Evolutionary conservation across 257 asterid species (phyloP).

Genomic region (Jasminum sambac): DNA sequence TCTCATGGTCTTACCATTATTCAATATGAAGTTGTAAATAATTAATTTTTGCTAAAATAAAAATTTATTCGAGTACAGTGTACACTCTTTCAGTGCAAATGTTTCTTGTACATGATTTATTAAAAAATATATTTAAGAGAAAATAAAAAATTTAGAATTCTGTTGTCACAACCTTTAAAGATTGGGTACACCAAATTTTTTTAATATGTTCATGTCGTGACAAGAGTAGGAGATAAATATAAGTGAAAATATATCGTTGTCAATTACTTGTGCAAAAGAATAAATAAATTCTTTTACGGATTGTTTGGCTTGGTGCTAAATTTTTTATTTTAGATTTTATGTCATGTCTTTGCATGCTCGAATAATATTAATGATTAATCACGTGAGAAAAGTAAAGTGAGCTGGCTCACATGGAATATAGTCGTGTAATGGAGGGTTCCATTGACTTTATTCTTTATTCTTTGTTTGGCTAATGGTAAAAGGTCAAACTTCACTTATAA

Average conservation of each 20-base stretch:
- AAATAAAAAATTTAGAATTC: too few species aligned
- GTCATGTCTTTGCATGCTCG: conserved; percentile 5
- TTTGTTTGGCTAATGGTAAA: conserved; percentile 25
- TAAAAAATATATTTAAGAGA: not conserved
- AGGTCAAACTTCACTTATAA: conserved; percentile 7
- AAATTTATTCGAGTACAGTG: too few species aligned
- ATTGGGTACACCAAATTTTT: too few species aligned
- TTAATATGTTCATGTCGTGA: too few species aligned
- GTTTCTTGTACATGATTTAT: not conserved
- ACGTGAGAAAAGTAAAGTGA: not conserved
- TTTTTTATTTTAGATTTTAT: not conserved
- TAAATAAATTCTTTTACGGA: not conserved
- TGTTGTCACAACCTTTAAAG: too few species aligned
- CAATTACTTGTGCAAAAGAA: too few species aligned
- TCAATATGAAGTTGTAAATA: too few species aligned
- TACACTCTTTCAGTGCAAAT: too few species aligned
- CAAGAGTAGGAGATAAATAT: not conserved
- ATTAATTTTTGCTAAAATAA: too few species aligned
- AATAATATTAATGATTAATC: not conserved
- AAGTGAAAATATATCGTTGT: not conserved
- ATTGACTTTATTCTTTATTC: conserved; percentile 30
- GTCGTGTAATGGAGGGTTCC: conserved; percentile 8
- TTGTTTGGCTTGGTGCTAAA: not conserved
- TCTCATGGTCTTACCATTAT: too few species aligned
- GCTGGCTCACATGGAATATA: conserved; percentile 1